Base-by-base conservation (phyloP, 2,329 filamentous ascomycete genomes). In the Ophiosphaerella korrae region DNA sequence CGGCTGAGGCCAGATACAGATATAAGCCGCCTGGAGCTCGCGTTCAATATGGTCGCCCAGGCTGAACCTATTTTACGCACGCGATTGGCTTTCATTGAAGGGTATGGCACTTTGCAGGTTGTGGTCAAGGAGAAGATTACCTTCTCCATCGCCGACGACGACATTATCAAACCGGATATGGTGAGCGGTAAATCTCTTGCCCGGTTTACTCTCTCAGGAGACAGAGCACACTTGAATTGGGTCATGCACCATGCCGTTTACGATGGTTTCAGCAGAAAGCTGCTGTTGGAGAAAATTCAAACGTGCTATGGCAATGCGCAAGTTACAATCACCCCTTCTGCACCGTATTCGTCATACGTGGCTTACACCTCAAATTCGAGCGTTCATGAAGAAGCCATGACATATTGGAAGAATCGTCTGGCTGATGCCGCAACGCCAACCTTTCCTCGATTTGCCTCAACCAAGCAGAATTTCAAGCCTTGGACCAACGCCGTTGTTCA, bases 31-130 rank as follows among this genome's bases (percentile, higher is more conserved):
- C 58, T 11, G 5, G n/a, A 23, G 14, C 26, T 3, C 5, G 68
- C 76, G 1, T 80, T 76, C 75, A 68, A 75, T 39, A 60, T 65
- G 6, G 68, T 73, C 11, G 70, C 77, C 7, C 48, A 70, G 8
- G 68, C 72, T 34, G 58, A 74, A 32, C 72, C 75, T n/a, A 78
- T 78, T 31, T 62, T 80, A 7, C 69, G 78, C 21, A 80, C 77
- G 36, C 70, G 77, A 5, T 37, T 45, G 4, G 23, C 21, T 2
- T 33, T 14, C 23, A 13, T 43, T 12, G 41, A 44, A 6, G 38
- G 29, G 12, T 13, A 24, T n/a, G 48, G 51, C 2, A 47, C 24
- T 31, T 39, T 55, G n/a, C 52, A 58, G 39, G 52, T 53, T 29
- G 52, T 55, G 12, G 13, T 26, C 36, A 46, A 40, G 21, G n/a